Percentiles rank a stretch among this genome's conserved stretches.
These are phyloP conservation scores for Pyrus pyrifolia DNA, from an alignment of 306 rosid species.

Conservation along the genomic window DNA sequence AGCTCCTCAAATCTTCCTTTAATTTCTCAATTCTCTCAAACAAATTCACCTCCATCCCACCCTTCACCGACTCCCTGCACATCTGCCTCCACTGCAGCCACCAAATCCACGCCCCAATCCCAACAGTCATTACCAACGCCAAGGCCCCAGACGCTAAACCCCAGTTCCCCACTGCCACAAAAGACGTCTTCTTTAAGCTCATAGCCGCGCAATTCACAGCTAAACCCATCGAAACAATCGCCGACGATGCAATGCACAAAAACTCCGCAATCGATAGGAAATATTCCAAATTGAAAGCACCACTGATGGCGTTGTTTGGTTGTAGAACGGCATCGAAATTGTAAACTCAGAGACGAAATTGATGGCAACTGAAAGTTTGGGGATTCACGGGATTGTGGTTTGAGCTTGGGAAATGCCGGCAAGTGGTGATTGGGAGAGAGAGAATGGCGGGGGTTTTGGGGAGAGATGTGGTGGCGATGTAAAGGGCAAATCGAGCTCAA, in stretches of 20 bases:
- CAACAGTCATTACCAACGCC: constrained; percentile 43
- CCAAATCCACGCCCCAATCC: constrained; percentile 61
- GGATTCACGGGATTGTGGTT: constrained; percentile 10
- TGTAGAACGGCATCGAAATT: constrained; percentile 20
- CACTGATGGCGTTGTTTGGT: constrained; percentile 3
- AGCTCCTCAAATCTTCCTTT: constrained; percentile 70
- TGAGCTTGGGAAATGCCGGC: constrained; percentile 23
- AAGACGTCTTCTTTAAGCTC: constrained; percentile 32
- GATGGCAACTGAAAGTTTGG: constrained; percentile 6
- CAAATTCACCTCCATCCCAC: constrained; percentile 55
- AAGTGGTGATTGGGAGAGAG: constrained; percentile 24
- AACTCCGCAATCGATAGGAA: constrained; percentile 51
- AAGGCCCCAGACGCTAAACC: constrained; percentile 30
- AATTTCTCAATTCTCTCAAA: constrained; percentile 66
- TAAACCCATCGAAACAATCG: constrained; percentile 28
- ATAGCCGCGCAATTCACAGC: constrained; percentile 25
- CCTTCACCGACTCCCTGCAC: constrained; percentile 29
- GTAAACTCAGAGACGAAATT: constrained; percentile 12
- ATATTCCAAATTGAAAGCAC: constrained; percentile 38
- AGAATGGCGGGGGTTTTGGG: constrained; percentile 19
- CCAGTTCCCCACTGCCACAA: constrained; percentile 28
- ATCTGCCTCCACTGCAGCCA: constrained; percentile 59
- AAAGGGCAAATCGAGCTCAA: constrained; percentile 9
- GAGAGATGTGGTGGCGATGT: not conserved
- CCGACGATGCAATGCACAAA: constrained; percentile 52